A percentile compares a stretch with the other conserved stretches of the same genome.
phyloP scores from a whole-genome alignment of 192 early-diverging fungal species.

The Gonapodya sp. region DNA sequence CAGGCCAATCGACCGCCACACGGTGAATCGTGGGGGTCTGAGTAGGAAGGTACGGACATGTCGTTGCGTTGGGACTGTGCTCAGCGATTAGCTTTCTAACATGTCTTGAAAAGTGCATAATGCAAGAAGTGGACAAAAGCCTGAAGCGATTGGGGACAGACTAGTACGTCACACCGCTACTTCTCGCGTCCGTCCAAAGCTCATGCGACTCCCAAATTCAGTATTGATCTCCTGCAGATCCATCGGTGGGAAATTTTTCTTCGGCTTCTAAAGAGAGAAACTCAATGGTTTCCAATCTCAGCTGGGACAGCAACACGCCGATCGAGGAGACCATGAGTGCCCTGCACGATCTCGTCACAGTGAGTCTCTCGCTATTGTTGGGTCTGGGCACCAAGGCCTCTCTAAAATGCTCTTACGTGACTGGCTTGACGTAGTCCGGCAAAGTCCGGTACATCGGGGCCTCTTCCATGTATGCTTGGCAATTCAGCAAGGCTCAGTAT shows the following conservation, averaged over 20 bases:
- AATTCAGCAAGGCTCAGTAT: constrained; percentile 31
- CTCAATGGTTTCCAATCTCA: not conserved
- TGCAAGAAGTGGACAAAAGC: not conserved
- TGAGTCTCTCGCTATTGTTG: not conserved
- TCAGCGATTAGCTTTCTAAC: not conserved
- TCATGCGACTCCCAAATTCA: too few species aligned
- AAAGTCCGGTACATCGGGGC: constrained; percentile 49
- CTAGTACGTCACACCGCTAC: too few species aligned
- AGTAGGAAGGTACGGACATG: constrained; percentile 19
- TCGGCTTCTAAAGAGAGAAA: too few species aligned
- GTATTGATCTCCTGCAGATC: constrained; percentile 42
- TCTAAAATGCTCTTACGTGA: not conserved
- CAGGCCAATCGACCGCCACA: too few species aligned
- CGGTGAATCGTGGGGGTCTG: constrained; percentile 20
- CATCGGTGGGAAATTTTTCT: too few species aligned
- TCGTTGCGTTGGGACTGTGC: too few species aligned
- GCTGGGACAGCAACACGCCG: constrained; percentile 25
- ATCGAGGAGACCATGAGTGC: constrained; percentile 46
- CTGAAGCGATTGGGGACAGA: not conserved
- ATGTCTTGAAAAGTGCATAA: not conserved
- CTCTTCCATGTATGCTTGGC: constrained; percentile 35
- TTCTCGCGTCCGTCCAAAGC: too few species aligned
- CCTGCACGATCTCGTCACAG: constrained; percentile 50
- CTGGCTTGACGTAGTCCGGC: constrained; percentile 21
- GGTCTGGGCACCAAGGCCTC: not conserved